A percentile compares a stretch with the other conserved stretches of the same genome.
phyloP scores from a whole-genome alignment of 1,284 basidiomycete species.

The Ustanciosporium gigantosporum region DNA sequence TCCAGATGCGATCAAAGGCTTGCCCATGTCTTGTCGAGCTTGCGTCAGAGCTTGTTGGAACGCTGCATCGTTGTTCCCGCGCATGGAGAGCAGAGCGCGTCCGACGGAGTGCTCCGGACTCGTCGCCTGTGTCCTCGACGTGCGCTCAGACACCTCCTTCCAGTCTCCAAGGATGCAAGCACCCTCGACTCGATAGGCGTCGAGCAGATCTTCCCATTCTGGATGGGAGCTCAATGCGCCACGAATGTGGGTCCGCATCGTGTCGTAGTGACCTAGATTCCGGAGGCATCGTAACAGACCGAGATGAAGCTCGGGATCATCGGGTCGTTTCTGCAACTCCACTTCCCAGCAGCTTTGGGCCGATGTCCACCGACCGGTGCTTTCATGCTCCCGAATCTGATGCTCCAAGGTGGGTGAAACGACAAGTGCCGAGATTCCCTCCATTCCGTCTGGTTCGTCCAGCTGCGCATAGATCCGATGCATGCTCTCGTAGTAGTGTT shows the following conservation, averaged over 20 bases:
- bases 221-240: slow-evolving; percentile 86
- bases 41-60: slow-evolving; percentile 65
- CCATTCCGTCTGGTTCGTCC: slow-evolving; percentile 99
- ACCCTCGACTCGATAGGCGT: slow-evolving; percentile 87
- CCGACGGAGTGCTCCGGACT: slow-evolving; percentile 76
- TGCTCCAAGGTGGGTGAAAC: slow-evolving; percentile 89
- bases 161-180: slow-evolving; percentile 95
- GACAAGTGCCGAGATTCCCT: slow-evolving; percentile 88
- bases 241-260: slow-evolving; percentile 89
- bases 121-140: slow-evolving; percentile 64
- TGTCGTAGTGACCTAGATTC: slow-evolving; percentile 97
- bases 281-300: slow-evolving; percentile 88
- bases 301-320: slow-evolving; percentile 84
- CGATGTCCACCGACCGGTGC: slow-evolving; percentile 93
- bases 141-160: slow-evolving; percentile 65
- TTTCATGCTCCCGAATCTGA: slow-evolving; percentile 97
- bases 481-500: slow-evolving; percentile 82
- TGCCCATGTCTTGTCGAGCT: slow-evolving; percentile 78
- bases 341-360: slow-evolving; percentile 99
- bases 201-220: slow-evolving; percentile 77
- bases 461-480: slow-evolving; percentile 95
- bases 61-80: slow-evolving; percentile 63
- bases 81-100: slow-evolving; percentile 79
- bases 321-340: slow-evolving; percentile 84
- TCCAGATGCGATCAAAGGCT: slow-evolving; percentile 78